Percentiles rank a stretch among this genome's conserved stretches.
Conservation (phyloP, 2,329 filamentous ascomycete genomes). For the Kalmusia sp. region DNA sequence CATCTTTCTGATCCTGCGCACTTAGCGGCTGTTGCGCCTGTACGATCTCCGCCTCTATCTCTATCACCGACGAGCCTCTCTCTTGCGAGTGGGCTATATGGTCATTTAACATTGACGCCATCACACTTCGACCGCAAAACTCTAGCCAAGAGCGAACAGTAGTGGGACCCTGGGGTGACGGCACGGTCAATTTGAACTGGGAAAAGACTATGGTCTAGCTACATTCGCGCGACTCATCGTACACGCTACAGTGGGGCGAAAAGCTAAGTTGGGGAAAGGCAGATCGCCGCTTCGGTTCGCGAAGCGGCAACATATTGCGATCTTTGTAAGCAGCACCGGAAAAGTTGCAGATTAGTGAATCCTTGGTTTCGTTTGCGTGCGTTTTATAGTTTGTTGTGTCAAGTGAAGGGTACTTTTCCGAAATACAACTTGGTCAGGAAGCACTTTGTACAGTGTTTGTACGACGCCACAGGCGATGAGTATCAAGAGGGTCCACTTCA, state of each 20-base stretch:
- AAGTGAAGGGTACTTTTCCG: not conserved
- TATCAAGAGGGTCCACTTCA: not conserved
- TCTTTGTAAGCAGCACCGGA: not conserved
- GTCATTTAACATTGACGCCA: not conserved
- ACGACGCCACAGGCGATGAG: not conserved
- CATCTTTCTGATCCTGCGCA: constrained; percentile 10
- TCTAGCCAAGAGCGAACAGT: not conserved
- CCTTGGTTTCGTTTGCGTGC: not conserved
- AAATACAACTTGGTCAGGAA: not conserved
- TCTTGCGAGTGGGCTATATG: not conserved
- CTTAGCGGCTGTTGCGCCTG: constrained; percentile 16
- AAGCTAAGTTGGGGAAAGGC: not conserved
- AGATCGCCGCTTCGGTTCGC: not conserved
- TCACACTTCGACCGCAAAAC: not conserved
- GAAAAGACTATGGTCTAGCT: not conserved
- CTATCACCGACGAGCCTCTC: not conserved
- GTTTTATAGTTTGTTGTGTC: not conserved
- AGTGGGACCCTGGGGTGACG: not conserved
- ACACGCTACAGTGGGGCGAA: not conserved
- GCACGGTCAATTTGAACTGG: not conserved
- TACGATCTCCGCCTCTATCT: constrained; percentile 13
- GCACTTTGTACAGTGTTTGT: not conserved
- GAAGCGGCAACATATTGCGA: not conserved
- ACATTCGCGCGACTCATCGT: not conserved
- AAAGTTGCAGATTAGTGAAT: not conserved